These are phyloP conservation scores for Moniliophthora roreri DNA, from an alignment of 1,284 basidiomycete genomes.

Conservation along the genomic window DNA sequence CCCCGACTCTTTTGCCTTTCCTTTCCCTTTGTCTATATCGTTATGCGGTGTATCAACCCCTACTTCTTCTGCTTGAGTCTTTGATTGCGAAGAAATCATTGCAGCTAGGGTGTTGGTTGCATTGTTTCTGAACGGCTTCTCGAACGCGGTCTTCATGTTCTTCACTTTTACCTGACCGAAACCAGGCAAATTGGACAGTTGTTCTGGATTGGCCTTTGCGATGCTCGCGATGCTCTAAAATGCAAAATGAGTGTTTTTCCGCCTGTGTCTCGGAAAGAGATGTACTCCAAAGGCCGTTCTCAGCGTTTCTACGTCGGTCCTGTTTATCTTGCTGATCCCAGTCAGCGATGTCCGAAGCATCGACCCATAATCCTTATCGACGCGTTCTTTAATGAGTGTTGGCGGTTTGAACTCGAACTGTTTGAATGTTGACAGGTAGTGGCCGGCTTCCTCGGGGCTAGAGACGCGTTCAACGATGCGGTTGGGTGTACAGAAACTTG, in stretches of 20 bases:
- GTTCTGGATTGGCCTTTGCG: slow-evolving; percentile 69
- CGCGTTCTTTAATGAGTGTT: slow-evolving; percentile 90
- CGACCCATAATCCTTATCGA: slow-evolving; percentile 85
- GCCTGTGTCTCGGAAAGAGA: slow-evolving; percentile 16
- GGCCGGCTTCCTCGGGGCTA: slow-evolving; percentile 89
- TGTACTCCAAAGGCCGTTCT: slow-evolving; percentile 90
- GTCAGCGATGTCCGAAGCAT: slow-evolving; percentile 87
- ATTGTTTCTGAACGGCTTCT: slow-evolving; percentile 71
- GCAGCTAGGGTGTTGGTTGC: slow-evolving; percentile 51
- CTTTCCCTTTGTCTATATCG: slow-evolving; percentile 52
- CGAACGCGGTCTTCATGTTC: slow-evolving; percentile 75
- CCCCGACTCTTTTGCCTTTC: slow-evolving; percentile 31
- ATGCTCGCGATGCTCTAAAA: slow-evolving; percentile 83
- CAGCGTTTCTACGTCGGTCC: slow-evolving; percentile 94
- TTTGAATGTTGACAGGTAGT: slow-evolving; percentile 91
- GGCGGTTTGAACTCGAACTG: slow-evolving; percentile 93
- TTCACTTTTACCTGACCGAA: slow-evolving; percentile 95
- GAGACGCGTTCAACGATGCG: neutral
- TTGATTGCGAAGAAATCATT: slow-evolving; percentile 26
- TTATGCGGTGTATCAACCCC: slow-evolving; percentile 16
- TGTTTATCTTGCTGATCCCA: slow-evolving; percentile 91
- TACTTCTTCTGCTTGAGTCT: neutral
- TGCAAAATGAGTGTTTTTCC: slow-evolving; percentile 7
- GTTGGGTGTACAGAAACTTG: slow-evolving; percentile 2
- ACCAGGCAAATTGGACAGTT: slow-evolving; percentile 84